Conservation (phyloP, 768 basidiomycete genomes). For the Boletus fagicola region DNA sequence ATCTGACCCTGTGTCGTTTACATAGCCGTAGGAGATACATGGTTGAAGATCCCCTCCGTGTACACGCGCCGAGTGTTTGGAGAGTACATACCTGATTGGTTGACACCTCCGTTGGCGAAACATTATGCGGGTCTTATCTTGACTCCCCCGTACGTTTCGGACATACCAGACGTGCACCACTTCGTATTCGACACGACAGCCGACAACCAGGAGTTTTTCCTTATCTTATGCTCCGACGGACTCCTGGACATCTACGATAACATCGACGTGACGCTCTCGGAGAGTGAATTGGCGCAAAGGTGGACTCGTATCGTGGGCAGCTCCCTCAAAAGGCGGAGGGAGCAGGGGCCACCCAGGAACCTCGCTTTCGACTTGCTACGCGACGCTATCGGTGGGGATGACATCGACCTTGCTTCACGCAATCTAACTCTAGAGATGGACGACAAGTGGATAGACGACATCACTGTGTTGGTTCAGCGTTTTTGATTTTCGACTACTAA, state of each 20-base stretch:
- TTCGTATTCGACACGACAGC: constrained; percentile 24
- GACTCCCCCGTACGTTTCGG: constrained; percentile 49
- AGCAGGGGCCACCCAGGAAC: constrained; percentile 27
- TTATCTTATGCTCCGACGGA: constrained; percentile 50
- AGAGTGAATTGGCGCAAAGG: constrained; percentile 31
- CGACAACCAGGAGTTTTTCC: constrained; percentile 25
- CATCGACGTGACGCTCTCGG: constrained; percentile 19
- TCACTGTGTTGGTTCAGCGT: constrained; percentile 45
- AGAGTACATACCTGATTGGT: constrained; percentile 25
- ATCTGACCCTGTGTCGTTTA: constrained; percentile 16
- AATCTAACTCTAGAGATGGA: constrained; percentile 50
- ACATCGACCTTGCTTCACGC: constrained; percentile 40
- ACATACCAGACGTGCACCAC: constrained; percentile 41
- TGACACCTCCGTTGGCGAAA: constrained; percentile 13
- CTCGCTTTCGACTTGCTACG: constrained; percentile 42
- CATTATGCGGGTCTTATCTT: constrained; percentile 36
- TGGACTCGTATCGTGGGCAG: constrained; percentile 37
- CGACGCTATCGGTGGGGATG: constrained; percentile 43
- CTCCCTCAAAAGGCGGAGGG: constrained; percentile 22
- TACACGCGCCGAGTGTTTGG: constrained; percentile 35
- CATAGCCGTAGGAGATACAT: constrained; percentile 37
- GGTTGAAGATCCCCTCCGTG: constrained; percentile 34
- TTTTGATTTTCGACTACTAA: constrained; percentile 21
- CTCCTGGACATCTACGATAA: constrained; percentile 41
- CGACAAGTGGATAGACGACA: constrained; percentile 51